Evolutionary conservation across 768 basidiomycete genomes (phyloP), one percentile per base, ranked within the genome.

Genomic region (Megacollybia marginata): DNA sequence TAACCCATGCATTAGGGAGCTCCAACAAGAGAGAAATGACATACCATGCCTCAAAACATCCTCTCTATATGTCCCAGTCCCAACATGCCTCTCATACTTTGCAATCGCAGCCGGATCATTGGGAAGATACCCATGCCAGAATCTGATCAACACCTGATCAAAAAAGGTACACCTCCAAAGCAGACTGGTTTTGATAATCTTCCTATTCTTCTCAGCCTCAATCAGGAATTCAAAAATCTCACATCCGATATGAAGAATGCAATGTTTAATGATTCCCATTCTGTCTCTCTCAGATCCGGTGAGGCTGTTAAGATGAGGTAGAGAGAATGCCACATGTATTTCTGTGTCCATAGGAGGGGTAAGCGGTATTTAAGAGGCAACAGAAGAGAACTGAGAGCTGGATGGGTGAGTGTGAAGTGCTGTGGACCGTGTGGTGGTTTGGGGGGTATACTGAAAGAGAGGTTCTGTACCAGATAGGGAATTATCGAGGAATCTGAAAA

Each of bases 1-100:
- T 72, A 44, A 15, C 42, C 15, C 23, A n/a, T 44, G 44, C n/a
- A 44, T 44, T 13, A 44, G 44, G 23, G 28, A 44, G 23, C 28
- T 19, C 13, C 13, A 31, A 44, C 15, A 44, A 44, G 18, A 9
- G 13, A 23, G 5, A 10, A 6, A 15, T 4, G 38, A 8, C 44
- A 11, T 44, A 44, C 44, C 44, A 13, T 16, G 3, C 23, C 13
- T 19, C 5, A 44, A 23, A 16, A 44, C 23, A 44, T 44, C 44
- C 23, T n/a, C 44, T 5, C 23, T 4, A 28, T 44, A 28, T 28
- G 23, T 5, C 2, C 12, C 44, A 4, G 9, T 16, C 23, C 28
- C 44, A 23, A 16, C 5, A 16, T 44, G 28, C 13, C 12, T 44
- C 19, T 10, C 20, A 44, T 44, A 28, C 23, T 5, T 13, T 9